Evolutionary conservation across 805 yeast genomes (phyloP).

Genomic region (Ogataea henricii): DNA sequence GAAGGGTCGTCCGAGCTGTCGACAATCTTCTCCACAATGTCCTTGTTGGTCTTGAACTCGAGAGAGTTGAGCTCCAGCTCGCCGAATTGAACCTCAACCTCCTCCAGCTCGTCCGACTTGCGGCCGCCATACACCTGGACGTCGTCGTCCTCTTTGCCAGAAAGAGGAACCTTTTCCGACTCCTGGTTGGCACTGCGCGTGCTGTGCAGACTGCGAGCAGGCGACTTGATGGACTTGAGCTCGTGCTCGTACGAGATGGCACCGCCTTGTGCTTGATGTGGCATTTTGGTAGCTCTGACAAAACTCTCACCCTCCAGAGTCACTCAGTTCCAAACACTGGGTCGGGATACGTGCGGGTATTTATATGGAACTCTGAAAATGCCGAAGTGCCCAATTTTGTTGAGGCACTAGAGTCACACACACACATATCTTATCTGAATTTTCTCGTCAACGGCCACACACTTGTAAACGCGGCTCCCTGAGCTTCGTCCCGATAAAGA

Average conservation of each 20-base stretch:
- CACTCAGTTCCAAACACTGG: too few relatives aligned
- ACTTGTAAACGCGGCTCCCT: too few relatives aligned
- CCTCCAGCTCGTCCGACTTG: constrained; percentile 12
- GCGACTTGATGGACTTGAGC: constrained; percentile 13
- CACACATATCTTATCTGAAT: background rate
- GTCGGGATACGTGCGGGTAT: too few relatives aligned
- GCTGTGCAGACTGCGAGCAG: background rate
- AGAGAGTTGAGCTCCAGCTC: constrained; percentile 13
- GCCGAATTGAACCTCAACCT: constrained; percentile 18
- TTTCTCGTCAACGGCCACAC: background rate
- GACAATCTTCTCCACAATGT: constrained; percentile 27
- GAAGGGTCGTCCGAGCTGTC: constrained; percentile 41
- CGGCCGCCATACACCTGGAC: background rate
- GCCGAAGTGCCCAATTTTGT: background rate
- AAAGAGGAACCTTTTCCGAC: background rate
- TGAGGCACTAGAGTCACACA: background rate
- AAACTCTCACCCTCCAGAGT: too few relatives aligned
- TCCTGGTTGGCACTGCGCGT: background rate
- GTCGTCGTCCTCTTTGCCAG: constrained; percentile 1
- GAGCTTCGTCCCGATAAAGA: background rate
- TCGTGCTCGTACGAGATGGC: constrained; percentile 12
- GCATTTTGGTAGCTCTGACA: constrained; percentile 10
- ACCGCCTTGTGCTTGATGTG: constrained; percentile 13
- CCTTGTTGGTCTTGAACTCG: constrained; percentile 20
- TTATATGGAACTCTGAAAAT: too few relatives aligned